Evolutionary conservation across 2,329 filamentous ascomycete species (phyloP).

Genomic region (Cordyceps javanica): DNA sequence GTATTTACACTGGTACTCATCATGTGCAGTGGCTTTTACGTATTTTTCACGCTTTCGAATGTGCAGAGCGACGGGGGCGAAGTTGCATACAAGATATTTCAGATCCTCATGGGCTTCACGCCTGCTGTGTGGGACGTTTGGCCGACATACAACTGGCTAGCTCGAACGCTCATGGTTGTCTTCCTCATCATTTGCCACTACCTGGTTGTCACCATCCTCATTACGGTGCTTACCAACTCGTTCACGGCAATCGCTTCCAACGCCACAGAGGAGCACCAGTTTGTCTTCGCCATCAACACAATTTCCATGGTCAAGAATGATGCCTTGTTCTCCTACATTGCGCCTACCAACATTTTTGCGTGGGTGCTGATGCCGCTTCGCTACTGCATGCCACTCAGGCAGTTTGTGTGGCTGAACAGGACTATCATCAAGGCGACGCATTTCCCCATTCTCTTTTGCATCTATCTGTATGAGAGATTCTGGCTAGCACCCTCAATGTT

Average conservation of each 20-base stretch:
- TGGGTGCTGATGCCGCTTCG: conserved; percentile 83
- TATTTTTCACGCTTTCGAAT: conserved; percentile 82
- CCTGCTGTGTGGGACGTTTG: conserved; percentile 93
- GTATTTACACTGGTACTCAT: conserved; percentile 81
- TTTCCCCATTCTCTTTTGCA: conserved; percentile 77
- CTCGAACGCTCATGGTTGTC: conserved; percentile 66
- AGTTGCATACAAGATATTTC: conserved; percentile 87
- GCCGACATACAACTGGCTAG: conserved; percentile 69
- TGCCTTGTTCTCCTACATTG: conserved; percentile 86
- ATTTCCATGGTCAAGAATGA: conserved; percentile 99
- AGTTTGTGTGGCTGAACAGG: conserved; percentile 83
- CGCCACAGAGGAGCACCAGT: conserved; percentile 86
- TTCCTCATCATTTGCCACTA: conserved; percentile 96
- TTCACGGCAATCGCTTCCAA: conserved; percentile 95
- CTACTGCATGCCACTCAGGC: conserved; percentile 70
- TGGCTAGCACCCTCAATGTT: conserved; percentile 71
- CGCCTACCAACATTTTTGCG: conserved; percentile 84
- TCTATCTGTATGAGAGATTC: conserved; percentile 80
- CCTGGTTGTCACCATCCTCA: conserved; percentile 85
- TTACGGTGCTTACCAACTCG: conserved; percentile 92
- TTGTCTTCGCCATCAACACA: conserved; percentile 92
- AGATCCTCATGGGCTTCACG: conserved; percentile 93
- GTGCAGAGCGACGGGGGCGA: conserved; percentile 62
- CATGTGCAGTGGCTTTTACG: conserved; percentile 88
- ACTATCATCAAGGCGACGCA: conserved; percentile 87